phyloP scores from a whole-genome alignment of 768 basidiomycete species.

The Sarcodon sp. region DNA sequence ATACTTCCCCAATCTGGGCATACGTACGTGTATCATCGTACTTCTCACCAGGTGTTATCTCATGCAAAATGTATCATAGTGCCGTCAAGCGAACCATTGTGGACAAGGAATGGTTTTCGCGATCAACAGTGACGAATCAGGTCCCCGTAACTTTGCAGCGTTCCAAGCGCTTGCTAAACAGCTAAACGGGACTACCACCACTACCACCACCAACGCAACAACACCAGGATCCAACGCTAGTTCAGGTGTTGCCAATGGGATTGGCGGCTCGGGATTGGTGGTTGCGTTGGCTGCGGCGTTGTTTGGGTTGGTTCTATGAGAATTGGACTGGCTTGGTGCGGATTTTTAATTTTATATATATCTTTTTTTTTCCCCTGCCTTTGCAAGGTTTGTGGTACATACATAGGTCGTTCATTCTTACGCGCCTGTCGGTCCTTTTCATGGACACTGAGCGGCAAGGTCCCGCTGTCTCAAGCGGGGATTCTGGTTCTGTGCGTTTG shows the following conservation, averaged over 20 bases:
- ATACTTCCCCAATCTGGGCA: conserved; percentile 46
- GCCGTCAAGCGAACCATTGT: conserved; percentile 20
- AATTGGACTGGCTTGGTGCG: no score
- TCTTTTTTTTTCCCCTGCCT: no score
- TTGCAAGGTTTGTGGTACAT: no score
- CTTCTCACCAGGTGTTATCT: conserved; percentile 2
- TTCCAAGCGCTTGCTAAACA: conserved; percentile 42
- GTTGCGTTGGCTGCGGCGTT: neutral
- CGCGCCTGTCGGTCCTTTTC: no score
- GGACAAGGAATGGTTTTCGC: conserved; percentile 28
- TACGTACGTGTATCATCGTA: conserved; percentile 23
- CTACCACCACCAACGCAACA: conserved; percentile 12
- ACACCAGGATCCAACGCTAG: neutral
- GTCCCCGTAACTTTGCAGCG: conserved; percentile 37
- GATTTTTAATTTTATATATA: no score
- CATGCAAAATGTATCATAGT: conserved; percentile 26
- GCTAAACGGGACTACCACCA: conserved; percentile 34
- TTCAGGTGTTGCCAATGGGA: neutral
- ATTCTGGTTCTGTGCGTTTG: no score
- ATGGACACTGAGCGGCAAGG: no score
- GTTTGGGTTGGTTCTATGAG: neutral
- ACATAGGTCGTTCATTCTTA: no score
- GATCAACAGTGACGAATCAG: conserved; percentile 41
- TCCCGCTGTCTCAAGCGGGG: no score
- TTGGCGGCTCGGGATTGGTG: neutral